Evolutionary conservation across 2,329 filamentous ascomycete species (phyloP).

Genomic region (Cercospora sp.): DNA sequence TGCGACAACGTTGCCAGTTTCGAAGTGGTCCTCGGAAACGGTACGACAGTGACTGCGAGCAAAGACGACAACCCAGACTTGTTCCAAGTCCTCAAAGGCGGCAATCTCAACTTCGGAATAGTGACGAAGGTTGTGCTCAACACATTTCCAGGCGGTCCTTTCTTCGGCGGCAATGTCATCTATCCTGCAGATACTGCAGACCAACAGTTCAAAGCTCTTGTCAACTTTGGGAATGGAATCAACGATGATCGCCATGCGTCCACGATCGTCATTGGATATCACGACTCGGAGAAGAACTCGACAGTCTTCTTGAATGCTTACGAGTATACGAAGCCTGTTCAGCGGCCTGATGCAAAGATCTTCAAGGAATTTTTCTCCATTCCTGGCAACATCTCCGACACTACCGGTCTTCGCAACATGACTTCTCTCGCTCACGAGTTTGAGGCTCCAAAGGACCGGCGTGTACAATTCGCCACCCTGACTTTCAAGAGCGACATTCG

Average conservation of each 20-base stretch:
- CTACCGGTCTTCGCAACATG: conserved; percentile 25
- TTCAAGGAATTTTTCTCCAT: conserved; percentile 23
- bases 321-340: conserved; percentile 20
- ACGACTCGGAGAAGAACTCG: conserved; percentile 15
- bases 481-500: conserved; percentile 24
- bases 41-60: conserved; percentile 28
- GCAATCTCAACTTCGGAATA: conserved; percentile 31
- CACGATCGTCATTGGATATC: conserved; percentile 19
- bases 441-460: conserved; percentile 17
- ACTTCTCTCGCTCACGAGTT: conserved; percentile 21
- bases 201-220: conserved; percentile 17
- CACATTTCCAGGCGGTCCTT: conserved; percentile 22
- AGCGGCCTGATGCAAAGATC: conserved; percentile 15
- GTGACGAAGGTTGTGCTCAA: conserved; percentile 29
- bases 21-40: conserved; percentile 31
- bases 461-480: conserved; percentile 22
- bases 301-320: conserved; percentile 22
- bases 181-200: conserved; percentile 17
- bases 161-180: conserved; percentile 19
- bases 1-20: conserved; percentile 34
- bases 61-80: conserved; percentile 25
- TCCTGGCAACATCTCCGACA: conserved; percentile 19
- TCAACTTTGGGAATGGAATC: conserved; percentile 22
- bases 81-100: conserved; percentile 29
- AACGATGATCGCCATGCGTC: conserved; percentile 19